Conservation (phyloP, 345 rosid genomes). For the Trapa bicornis region DNA sequence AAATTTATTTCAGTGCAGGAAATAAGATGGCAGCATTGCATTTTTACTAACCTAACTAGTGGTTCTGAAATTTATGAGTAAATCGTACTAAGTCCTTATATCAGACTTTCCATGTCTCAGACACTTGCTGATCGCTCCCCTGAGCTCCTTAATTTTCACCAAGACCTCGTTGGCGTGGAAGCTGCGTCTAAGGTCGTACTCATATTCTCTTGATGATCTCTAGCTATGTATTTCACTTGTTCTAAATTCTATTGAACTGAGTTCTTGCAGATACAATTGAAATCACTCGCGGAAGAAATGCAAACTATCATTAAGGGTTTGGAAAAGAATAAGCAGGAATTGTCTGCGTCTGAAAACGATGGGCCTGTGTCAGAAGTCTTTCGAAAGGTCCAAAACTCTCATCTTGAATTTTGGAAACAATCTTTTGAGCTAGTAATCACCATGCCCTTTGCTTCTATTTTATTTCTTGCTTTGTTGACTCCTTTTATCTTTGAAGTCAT, state of each 20-base stretch:
- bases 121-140: slow-evolving; percentile 71
- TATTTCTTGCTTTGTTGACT: background rate
- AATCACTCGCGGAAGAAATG: slow-evolving; percentile 96
- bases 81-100: background rate
- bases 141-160: slow-evolving; percentile 63
- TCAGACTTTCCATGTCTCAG: slow-evolving; percentile 24
- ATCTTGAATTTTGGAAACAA: background rate
- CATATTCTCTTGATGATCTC: slow-evolving; percentile 8
- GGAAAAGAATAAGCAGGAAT: slow-evolving; percentile 87
- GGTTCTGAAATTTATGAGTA: background rate
- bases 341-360: slow-evolving; percentile 73
- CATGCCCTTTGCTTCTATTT: background rate
- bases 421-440: background rate
- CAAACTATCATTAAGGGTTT: slow-evolving; percentile 93
- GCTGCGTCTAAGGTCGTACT: slow-evolving; percentile 64
- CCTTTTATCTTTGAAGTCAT: background rate
- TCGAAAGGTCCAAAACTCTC: slow-evolving; percentile 30
- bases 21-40: background rate
- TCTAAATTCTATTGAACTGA: slow-evolving; percentile 6
- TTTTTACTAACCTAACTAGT: background rate
- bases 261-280: slow-evolving; percentile 79
- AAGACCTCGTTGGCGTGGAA: slow-evolving; percentile 77
- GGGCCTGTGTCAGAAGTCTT: slow-evolving; percentile 94
- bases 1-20: background rate
- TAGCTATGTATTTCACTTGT: slow-evolving; percentile 2